Evolutionary conservation across 495 filamentous ascomycete genomes (phyloP).

Genomic region (Platismatia glauca): DNA sequence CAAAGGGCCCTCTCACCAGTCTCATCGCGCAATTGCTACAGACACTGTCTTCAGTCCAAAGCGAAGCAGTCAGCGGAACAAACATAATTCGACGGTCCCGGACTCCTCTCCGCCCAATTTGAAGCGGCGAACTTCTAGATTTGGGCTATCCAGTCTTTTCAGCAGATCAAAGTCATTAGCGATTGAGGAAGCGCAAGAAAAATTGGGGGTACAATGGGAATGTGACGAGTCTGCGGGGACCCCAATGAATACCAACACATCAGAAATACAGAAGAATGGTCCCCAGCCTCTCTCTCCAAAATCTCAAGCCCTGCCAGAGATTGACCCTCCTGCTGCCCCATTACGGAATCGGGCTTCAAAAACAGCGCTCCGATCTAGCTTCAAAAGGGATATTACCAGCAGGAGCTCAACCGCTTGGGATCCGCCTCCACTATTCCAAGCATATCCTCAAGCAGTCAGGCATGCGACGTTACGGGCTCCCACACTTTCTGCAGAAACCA

Average conservation of each 20-base stretch:
- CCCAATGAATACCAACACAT: background rate
- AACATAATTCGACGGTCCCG: constrained; percentile 1
- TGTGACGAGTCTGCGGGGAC: background rate
- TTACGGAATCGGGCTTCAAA: constrained; percentile 14
- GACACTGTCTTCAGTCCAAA: background rate
- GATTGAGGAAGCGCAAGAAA: constrained; percentile 5
- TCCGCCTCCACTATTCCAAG: constrained; percentile 78
- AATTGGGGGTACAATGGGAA: constrained; percentile 12
- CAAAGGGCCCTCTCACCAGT: background rate
- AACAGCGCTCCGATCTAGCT: constrained; percentile 8
- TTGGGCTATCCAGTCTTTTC: constrained; percentile 17
- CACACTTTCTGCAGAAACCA: constrained; percentile 44
- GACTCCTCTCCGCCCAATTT: background rate
- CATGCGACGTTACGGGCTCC: constrained; percentile 45
- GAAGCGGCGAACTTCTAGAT: constrained; percentile 18
- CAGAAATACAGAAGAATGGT: background rate
- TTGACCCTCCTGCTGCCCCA: constrained; percentile 1
- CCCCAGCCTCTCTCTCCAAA: background rate
- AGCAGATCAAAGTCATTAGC: constrained; percentile 6
- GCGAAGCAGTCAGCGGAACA: background rate
- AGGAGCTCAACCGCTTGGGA: constrained; percentile 46
- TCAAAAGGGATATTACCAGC: constrained; percentile 7
- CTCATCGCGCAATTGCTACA: background rate
- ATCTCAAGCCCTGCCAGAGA: background rate
- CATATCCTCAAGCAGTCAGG: constrained; percentile 75